Evolutionary conservation across 148 eudicot species (phyloP), one percentile per base, ranked within the genome.

Genomic region (Rhododendron ferrugineum): DNA sequence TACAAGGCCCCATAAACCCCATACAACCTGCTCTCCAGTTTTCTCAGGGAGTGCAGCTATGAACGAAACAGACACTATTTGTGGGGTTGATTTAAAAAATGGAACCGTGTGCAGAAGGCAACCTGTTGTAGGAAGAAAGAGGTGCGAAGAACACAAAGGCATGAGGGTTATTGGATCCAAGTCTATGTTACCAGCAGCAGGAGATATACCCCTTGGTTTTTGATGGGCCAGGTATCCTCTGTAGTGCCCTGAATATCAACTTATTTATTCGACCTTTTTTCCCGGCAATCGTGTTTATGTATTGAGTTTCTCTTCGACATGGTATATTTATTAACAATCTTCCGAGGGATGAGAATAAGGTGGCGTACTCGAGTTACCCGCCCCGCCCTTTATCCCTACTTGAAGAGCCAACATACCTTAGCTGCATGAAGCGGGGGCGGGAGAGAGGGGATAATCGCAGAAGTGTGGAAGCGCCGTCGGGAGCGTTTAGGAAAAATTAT

Each of bases 11-110:
- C 13, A 84, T 23, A n/a, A 0, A 64, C 47, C 58, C 11, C 23
- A 70, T 26, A 44, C 2, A 66, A 11, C 4, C 15, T 74, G 2
- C 28, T 44, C 56, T 44, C 58, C 22, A 16, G 40, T 66, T 44
- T n/a, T 66, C n/a, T 66, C 26, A 42, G n/a, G 30, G 40, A 82
- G 58, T 5, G 14, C 58, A 42, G 26, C 22, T 47, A 15, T 28
- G n/a, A 81, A 52, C 26, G 50, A 79, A 82, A 22, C n/a, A 2
- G 87, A 11, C 23, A 64, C 37, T 36, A 81, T 18, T 23, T 94
- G 94, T 84, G 92, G 95, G 36, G 92, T 89, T 68, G 81, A 81
- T 80, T 73, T 91, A 60, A 86, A 87, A 75, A 83, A 81, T 84
- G 93, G 91, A 11, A 87, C 76, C 34, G 84, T 74, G 66, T 91